These are phyloP conservation scores for Botryobasidium botryosum DNA, from an alignment of 768 basidiomycete species.

Conservation along the genomic window DNA sequence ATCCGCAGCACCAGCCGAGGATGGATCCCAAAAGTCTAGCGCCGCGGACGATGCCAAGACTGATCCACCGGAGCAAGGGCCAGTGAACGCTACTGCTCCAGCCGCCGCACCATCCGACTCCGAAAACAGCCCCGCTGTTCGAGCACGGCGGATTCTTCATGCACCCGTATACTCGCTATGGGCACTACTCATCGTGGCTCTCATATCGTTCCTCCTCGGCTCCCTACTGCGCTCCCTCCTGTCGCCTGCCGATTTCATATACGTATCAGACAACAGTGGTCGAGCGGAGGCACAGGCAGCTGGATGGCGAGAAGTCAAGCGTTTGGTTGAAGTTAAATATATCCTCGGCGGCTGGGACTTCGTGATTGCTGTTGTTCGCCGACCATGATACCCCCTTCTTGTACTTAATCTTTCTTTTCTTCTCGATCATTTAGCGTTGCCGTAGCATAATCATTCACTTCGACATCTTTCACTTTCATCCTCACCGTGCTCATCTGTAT, in stretches of 20 bases:
- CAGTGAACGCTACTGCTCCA: background rate
- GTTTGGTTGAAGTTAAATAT: conserved; percentile 69
- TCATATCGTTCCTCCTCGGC: conserved; percentile 85
- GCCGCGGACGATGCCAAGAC: too few relatives aligned
- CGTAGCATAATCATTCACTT: too few relatives aligned
- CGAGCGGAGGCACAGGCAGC: conserved; percentile 27
- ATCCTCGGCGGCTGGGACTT: conserved; percentile 76
- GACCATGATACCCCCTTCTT: conserved; percentile 20
- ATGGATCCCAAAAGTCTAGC: too few relatives aligned
- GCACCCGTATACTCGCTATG: conserved; percentile 25
- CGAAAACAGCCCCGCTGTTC: background rate
- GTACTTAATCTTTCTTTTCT: background rate
- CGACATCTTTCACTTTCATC: too few relatives aligned
- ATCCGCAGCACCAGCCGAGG: too few relatives aligned
- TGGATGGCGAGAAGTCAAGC: conserved; percentile 74
- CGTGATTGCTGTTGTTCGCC: conserved; percentile 66
- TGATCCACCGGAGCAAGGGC: too few relatives aligned
- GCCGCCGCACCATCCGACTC: conserved; percentile 4
- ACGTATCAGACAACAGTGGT: conserved; percentile 25
- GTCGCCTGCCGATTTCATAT: conserved; percentile 81
- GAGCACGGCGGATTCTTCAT: background rate
- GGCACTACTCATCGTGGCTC: conserved; percentile 54
- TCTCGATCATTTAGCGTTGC: too few relatives aligned
- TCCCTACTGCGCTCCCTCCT: conserved; percentile 77
- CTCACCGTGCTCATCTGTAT: too few relatives aligned